Percentiles rank a stretch among this genome's conserved stretches.
Conservation (phyloP, 768 basidiomycete species). For the Mycena rosella region DNA sequence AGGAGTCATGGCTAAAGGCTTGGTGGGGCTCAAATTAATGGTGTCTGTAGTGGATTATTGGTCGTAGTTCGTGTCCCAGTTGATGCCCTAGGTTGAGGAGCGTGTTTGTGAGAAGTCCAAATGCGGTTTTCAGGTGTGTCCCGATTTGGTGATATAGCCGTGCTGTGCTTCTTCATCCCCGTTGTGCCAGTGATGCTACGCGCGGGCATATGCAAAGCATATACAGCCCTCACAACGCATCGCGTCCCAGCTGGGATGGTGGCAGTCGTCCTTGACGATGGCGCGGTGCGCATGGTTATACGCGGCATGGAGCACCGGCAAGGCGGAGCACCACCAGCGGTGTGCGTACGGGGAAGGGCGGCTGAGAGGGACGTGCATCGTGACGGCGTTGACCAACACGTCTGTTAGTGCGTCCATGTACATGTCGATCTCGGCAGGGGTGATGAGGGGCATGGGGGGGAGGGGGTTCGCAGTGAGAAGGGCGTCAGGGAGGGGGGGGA, state of each 20-base stretch:
- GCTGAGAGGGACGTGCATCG: not conserved
- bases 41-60: too few relatives aligned
- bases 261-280: constrained; percentile 8
- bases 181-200: too few relatives aligned
- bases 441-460: not conserved
- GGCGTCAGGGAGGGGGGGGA: not conserved
- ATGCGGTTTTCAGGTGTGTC: too few relatives aligned
- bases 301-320: not conserved
- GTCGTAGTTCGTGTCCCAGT: too few relatives aligned
- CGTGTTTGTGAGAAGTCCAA: too few relatives aligned
- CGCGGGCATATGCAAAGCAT: too few relatives aligned
- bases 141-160: too few relatives aligned
- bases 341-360: not conserved
- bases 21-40: too few relatives aligned
- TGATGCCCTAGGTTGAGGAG: too few relatives aligned
- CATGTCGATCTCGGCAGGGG: not conserved
- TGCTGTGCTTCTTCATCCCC: too few relatives aligned
- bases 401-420: not conserved
- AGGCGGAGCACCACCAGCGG: constrained; percentile 2
- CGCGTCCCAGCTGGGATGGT: not conserved
- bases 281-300: constrained; percentile 1
- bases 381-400: not conserved
- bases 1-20: too few relatives aligned
- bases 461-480: not conserved
- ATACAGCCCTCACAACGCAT: too few relatives aligned